These are phyloP conservation scores for Termitomyces sp. DNA, from an alignment of 768 basidiomycete genomes.

Conservation along the genomic window DNA sequence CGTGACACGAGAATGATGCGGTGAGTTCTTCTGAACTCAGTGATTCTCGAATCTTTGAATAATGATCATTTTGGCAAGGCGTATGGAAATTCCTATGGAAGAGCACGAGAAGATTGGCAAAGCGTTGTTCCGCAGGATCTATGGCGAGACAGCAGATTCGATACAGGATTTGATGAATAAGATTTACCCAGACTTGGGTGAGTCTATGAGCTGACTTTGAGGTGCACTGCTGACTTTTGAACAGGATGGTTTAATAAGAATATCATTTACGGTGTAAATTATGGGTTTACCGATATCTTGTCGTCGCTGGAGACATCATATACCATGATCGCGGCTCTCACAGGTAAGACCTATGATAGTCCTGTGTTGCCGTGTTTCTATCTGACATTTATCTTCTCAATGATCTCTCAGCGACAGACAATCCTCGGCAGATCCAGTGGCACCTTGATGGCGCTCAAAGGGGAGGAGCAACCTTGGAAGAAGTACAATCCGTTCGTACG, in stretches of 20 bases:
- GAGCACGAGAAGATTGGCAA: constrained; percentile 43
- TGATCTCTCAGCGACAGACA: constrained; percentile 40
- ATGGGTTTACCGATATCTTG: constrained; percentile 46
- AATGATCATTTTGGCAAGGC: not conserved
- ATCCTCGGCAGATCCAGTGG: constrained; percentile 63
- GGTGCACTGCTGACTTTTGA: not conserved
- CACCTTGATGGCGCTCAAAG: constrained; percentile 57
- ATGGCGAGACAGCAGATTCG: constrained; percentile 54
- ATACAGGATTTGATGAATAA: constrained; percentile 47
- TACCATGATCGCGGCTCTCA: constrained; percentile 56
- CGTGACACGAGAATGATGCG: constrained; percentile 47
- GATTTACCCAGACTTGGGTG: constrained; percentile 67
- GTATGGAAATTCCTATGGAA: constrained; percentile 22
- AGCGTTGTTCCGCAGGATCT: constrained; percentile 46
- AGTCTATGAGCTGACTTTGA: constrained; percentile 10
- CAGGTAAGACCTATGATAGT: constrained; percentile 25
- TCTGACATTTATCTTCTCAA: not conserved
- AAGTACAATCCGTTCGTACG: constrained; percentile 52
- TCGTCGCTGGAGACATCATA: constrained; percentile 58
- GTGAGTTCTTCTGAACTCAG: constrained; percentile 18
- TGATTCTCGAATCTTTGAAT: not conserved
- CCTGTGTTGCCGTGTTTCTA: not conserved
- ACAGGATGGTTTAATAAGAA: constrained; percentile 54
- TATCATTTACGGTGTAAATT: constrained; percentile 57
- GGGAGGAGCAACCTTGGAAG: constrained; percentile 54